Evolutionary conservation across 129 eudicot species (phyloP).

Genomic region (Cynara cardunculus): DNA sequence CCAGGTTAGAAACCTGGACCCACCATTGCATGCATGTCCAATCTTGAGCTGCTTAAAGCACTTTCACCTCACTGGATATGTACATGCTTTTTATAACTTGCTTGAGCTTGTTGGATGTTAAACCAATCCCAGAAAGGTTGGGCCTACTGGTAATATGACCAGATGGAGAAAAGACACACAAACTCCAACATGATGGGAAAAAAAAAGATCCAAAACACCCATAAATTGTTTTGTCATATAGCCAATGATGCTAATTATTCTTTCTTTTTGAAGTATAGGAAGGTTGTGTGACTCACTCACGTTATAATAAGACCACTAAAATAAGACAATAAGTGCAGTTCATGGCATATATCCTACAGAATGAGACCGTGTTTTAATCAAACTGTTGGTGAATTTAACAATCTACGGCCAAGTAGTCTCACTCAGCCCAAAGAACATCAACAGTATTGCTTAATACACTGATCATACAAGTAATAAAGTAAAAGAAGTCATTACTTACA

Average conservation of each 20-base stretch:
- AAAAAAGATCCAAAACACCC: neutral
- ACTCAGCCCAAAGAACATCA: neutral
- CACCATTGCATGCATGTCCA: neutral
- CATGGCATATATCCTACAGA: neutral
- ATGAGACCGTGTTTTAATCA: neutral
- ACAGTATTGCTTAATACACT: neutral
- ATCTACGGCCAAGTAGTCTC: neutral
- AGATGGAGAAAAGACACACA: neutral
- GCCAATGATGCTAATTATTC: neutral
- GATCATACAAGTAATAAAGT: neutral
- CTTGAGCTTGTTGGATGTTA: neutral
- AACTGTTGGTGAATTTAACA: neutral
- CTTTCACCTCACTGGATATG: neutral
- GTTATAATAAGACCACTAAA: neutral
- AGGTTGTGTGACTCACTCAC: neutral
- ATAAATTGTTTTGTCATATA: neutral
- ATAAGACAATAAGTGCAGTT: neutral
- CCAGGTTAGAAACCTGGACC: neutral
- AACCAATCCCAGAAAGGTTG: neutral
- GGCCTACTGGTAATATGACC: neutral
- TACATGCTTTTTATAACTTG: neutral
- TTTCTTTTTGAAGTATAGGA: neutral
- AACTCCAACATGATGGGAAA: neutral
- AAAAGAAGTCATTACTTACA: slow-evolving; percentile 38
- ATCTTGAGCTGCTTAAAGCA: neutral